These are phyloP conservation scores for Elasticomyces elasticus DNA, from an alignment of 495 filamentous ascomycete genomes.

Conservation along the genomic window DNA sequence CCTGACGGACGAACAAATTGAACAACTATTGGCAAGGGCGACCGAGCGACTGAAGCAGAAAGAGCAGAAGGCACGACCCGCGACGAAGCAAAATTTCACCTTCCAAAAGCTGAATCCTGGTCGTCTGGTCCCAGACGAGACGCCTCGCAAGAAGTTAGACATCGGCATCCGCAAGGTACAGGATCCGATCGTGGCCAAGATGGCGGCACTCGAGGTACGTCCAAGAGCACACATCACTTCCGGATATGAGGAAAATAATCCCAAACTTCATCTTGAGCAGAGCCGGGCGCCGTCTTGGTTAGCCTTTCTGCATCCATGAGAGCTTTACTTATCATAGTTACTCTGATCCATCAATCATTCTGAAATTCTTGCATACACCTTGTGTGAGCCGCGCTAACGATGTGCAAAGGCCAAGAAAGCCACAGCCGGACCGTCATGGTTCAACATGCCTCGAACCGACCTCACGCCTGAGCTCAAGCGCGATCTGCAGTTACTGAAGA, in stretches of 20 bases:
- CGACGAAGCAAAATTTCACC: slow-evolving; percentile 14
- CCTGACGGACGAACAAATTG: slow-evolving; percentile 50
- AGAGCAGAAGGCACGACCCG: neutral
- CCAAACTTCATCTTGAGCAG: slow-evolving; percentile 53
- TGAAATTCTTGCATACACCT: no score
- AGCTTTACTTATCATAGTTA: slow-evolving; percentile 88
- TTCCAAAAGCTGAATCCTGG: slow-evolving; percentile 38
- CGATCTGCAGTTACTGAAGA: slow-evolving; percentile 75
- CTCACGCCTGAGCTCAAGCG: slow-evolving; percentile 75
- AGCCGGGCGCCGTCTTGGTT: slow-evolving; percentile 64
- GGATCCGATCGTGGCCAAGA: slow-evolving; percentile 29
- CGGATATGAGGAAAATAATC: slow-evolving; percentile 64
- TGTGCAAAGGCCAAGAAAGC: slow-evolving; percentile 41
- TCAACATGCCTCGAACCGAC: slow-evolving; percentile 70
- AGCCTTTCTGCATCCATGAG: slow-evolving; percentile 61
- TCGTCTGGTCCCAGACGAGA: slow-evolving; percentile 32
- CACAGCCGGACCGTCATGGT: slow-evolving; percentile 63
- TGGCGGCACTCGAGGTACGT: slow-evolving; percentile 38
- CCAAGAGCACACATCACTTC: slow-evolving; percentile 7
- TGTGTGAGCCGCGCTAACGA: slow-evolving; percentile 27
- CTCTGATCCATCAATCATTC: slow-evolving; percentile 63
- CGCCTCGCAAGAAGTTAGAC: slow-evolving; percentile 37
- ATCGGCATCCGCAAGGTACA: slow-evolving; percentile 37
- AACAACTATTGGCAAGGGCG: slow-evolving; percentile 54
- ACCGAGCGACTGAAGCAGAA: slow-evolving; percentile 45